Evolutionary conservation across 805 yeast genomes (phyloP).

Genomic region (Candida ovalis): DNA sequence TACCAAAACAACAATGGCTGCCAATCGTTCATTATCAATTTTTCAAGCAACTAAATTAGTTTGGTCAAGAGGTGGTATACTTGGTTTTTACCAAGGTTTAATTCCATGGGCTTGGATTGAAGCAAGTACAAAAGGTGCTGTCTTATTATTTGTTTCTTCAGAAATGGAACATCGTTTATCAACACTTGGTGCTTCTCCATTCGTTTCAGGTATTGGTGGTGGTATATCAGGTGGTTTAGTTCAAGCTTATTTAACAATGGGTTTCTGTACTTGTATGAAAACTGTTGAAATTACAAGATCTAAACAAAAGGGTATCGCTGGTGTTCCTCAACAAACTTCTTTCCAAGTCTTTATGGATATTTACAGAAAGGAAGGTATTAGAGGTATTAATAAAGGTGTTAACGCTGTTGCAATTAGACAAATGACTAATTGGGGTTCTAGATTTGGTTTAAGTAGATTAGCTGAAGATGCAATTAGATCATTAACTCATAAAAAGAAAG

Average conservation of each 20-base stretch:
- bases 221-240: conserved; percentile 96
- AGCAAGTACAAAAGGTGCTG: conserved; percentile 99
- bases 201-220: conserved; percentile 88
- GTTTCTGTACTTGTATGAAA: conserved; percentile 98
- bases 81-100: conserved; percentile 94
- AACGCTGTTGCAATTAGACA: conserved; percentile 99
- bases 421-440: conserved; percentile 98
- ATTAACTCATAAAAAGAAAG: conserved; percentile 49
- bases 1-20: conserved; percentile 96
- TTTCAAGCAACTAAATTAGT: conserved; percentile 67
- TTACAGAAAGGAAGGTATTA: conserved; percentile 79
- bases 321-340: conserved; percentile 68
- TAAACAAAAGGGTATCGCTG: conserved; percentile 60
- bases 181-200: conserved; percentile 60
- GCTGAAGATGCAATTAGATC: conserved; percentile 82
- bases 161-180: conserved; percentile 83
- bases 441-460: conserved; percentile 88
- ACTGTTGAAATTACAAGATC: conserved; percentile 95
- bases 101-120: conserved; percentile 99
- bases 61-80: conserved; percentile 89
- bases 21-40: conserved; percentile 73
- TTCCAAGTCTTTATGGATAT: conserved; percentile 86
- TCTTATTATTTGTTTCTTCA: conserved; percentile 83
- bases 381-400: conserved; percentile 96
- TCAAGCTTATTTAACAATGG: conserved; percentile 95